phyloP scores from a whole-genome alignment of 1,284 basidiomycete genomes.

The Chiua sp. region DNA sequence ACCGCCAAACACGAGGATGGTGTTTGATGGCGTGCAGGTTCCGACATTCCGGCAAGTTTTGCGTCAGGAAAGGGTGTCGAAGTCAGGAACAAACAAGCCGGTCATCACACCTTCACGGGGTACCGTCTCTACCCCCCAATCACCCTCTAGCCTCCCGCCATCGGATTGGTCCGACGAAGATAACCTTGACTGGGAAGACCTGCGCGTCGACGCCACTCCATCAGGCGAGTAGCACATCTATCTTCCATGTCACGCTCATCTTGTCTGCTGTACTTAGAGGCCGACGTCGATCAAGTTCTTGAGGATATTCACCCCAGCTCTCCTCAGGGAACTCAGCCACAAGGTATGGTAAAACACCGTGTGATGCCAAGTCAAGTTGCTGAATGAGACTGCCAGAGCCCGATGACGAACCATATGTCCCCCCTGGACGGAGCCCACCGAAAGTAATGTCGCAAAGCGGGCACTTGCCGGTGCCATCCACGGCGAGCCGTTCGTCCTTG shows the following conservation, averaged over 20 bases:
- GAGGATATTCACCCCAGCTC: slow-evolving; percentile 9
- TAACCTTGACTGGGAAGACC: slow-evolving; percentile 43
- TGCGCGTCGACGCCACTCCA: slow-evolving; percentile 16
- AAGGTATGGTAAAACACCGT: slow-evolving; percentile 10
- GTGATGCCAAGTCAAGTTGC: not conserved
- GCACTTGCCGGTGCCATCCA: slow-evolving; percentile 10
- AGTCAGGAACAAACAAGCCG: not conserved
- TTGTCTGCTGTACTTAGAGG: slow-evolving; percentile 16
- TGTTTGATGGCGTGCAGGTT: slow-evolving; percentile 35
- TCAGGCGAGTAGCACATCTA: slow-evolving; percentile 27
- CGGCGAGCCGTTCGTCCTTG: slow-evolving; percentile 22
- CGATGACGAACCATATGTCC: not conserved
- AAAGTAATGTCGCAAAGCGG: slow-evolving; percentile 14
- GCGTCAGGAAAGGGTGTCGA: slow-evolving; percentile 6
- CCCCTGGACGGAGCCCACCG: not conserved
- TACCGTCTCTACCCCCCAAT: not conserved
- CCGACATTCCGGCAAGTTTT: slow-evolving; percentile 23
- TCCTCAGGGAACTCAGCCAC: not conserved
- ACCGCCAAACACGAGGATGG: slow-evolving; percentile 21
- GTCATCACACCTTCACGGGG: not conserved
- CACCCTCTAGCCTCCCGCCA: not conserved
- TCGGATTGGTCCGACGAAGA: slow-evolving; percentile 22
- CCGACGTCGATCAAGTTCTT: slow-evolving; percentile 29
- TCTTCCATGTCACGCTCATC: not conserved
- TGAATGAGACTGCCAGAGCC: slow-evolving; percentile 3